These are phyloP conservation scores for Cryomyces minteri DNA, from an alignment of 495 filamentous ascomycete genomes.

Conservation along the genomic window DNA sequence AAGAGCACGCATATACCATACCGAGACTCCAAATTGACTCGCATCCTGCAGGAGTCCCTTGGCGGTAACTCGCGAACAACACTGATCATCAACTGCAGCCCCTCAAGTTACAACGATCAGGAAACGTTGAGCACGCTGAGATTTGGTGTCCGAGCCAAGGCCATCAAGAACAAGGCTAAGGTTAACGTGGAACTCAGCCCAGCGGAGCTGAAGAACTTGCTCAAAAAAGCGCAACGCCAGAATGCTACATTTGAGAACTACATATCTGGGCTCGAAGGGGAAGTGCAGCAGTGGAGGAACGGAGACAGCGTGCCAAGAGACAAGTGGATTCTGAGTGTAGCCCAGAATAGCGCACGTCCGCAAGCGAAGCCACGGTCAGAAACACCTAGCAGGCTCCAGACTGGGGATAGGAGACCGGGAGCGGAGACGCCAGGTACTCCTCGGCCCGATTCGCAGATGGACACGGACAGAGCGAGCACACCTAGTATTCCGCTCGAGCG, in stretches of 20 bases:
- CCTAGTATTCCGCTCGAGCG: conserved; percentile 80
- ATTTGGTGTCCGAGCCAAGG: conserved; percentile 93
- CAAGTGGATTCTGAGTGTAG: conserved; percentile 46
- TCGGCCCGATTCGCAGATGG: conserved; percentile 61
- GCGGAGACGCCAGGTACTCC: conserved; percentile 36
- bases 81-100: conserved; percentile 95
- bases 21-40: conserved; percentile 92
- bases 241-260: conserved; percentile 77
- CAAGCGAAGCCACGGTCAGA: conserved; percentile 46
- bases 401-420: conserved; percentile 12
- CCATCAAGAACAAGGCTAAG: conserved; percentile 99
- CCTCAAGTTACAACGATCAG: conserved; percentile 92
- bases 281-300: conserved; percentile 69
- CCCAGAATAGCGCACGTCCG: conserved; percentile 33
- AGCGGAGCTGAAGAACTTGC: conserved; percentile 73
- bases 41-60: conserved; percentile 89
- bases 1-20: conserved; percentile 97
- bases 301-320: conserved; percentile 85
- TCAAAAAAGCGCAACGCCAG: conserved; percentile 82
- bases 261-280: conserved; percentile 64
- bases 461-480: conserved; percentile 69
- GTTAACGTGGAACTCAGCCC: conserved; percentile 96
- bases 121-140: conserved; percentile 87
- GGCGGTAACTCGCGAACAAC: conserved; percentile 96
- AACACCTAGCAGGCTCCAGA: conserved; percentile 58